Percentiles rank a stretch among this genome's conserved stretches.
phyloP scores from a whole-genome alignment of 2,329 filamentous ascomycete genomes.

The Epichloe brachyelytri region DNA sequence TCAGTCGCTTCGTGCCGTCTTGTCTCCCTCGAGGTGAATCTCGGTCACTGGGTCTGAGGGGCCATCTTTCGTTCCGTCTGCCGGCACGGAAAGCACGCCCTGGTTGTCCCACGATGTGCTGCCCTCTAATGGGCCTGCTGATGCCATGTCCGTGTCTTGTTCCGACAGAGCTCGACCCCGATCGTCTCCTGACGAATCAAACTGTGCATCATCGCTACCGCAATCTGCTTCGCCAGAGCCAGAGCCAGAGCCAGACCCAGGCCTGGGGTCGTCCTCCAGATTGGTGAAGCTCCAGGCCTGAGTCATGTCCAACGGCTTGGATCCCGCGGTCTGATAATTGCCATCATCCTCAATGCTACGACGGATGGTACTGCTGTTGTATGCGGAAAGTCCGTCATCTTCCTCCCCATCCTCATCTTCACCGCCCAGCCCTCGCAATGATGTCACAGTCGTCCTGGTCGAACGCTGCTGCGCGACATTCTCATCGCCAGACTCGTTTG shows the following conservation, averaged over 20 bases:
- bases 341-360: constrained; percentile 34
- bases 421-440: constrained; percentile 14
- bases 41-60: constrained; percentile 34
- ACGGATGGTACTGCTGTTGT: constrained; percentile 21
- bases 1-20: constrained; percentile 13
- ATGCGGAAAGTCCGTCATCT: constrained; percentile 21
- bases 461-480: constrained; percentile 32
- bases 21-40: constrained; percentile 34
- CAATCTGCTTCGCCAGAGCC: constrained; percentile 21
- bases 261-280: constrained; percentile 17
- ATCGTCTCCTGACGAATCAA: constrained; percentile 26
- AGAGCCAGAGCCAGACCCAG: constrained; percentile 14
- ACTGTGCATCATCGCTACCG: constrained; percentile 31
- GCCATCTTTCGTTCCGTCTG: constrained; percentile 20
- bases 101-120: constrained; percentile 20
- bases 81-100: constrained; percentile 27
- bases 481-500: constrained; percentile 58
- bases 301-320: constrained; percentile 20
- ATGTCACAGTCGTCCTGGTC: constrained; percentile 25
- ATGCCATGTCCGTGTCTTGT: constrained; percentile 19
- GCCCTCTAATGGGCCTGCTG: constrained; percentile 7
- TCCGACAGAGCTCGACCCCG: constrained; percentile 15
- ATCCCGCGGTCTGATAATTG: constrained; percentile 16
- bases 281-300: constrained; percentile 35
- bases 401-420: constrained; percentile 16